phyloP scores from a whole-genome alignment of 352 stramenopile genomes.

The Phytopythium oedochilum region DNA sequence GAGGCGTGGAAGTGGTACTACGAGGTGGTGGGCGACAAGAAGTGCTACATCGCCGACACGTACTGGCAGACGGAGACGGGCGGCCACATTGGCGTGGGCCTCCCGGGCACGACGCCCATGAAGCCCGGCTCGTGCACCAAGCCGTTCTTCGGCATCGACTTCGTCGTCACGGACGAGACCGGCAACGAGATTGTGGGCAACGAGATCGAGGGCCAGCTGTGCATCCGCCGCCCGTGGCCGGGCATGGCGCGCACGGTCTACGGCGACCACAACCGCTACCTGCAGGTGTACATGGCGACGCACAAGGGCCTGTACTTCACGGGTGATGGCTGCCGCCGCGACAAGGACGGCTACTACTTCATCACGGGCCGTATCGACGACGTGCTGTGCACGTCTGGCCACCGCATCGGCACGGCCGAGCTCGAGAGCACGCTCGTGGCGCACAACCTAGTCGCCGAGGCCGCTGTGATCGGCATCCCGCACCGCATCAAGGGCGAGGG shows the following conservation, averaged over 20 bases:
- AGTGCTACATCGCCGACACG: slow-evolving; percentile 93
- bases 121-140: slow-evolving; percentile 93
- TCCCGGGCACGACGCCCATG: slow-evolving; percentile 89
- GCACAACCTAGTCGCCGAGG: slow-evolving; percentile 91
- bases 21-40: slow-evolving; percentile 77
- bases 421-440: slow-evolving; percentile 89
- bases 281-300: slow-evolving; percentile 95
- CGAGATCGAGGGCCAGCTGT: slow-evolving; percentile 91
- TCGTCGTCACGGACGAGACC: slow-evolving; percentile 78
- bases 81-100: slow-evolving; percentile 75
- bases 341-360: slow-evolving; percentile 96
- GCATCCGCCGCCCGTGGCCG: slow-evolving; percentile 94
- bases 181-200: slow-evolving; percentile 87
- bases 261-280: slow-evolving; percentile 93
- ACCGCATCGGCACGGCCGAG: slow-evolving; percentile 87
- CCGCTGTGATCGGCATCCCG: slow-evolving; percentile 93
- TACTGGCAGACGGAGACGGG: slow-evolving; percentile 90
- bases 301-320: slow-evolving; percentile 98
- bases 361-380: slow-evolving; percentile 98
- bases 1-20: slow-evolving; percentile 95
- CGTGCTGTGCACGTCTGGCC: slow-evolving; percentile 92
- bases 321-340: slow-evolving; percentile 80
- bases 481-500: slow-evolving; percentile 97
- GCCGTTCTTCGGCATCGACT: slow-evolving; percentile 96
- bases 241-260: slow-evolving; percentile 94